Evolutionary conservation across 176 grass and related monocot genomes (phyloP).

Genomic region (Poa pratensis): DNA sequence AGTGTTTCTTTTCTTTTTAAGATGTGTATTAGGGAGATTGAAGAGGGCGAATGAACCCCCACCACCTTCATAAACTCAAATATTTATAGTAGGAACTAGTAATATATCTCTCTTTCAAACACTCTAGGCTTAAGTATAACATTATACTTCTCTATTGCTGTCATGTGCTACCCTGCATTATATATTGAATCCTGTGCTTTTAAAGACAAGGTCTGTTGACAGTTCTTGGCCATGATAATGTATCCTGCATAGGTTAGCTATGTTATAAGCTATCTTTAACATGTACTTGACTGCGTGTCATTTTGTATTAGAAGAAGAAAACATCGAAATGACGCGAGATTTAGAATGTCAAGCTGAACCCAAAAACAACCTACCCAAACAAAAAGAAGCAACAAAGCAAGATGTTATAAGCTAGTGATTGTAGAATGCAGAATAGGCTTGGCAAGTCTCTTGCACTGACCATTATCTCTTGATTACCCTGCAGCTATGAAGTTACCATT

Average conservation of each 20-base stretch:
- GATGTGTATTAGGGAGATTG: background rate
- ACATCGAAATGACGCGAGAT: too few species aligned
- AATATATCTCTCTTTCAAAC: constrained; percentile 21
- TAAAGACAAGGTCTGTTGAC: constrained; percentile 1
- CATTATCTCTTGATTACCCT: constrained; percentile 1
- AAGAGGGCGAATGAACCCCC: background rate
- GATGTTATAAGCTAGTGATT: too few species aligned
- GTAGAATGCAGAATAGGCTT: background rate
- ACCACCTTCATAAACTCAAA: background rate
- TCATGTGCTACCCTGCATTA: constrained; percentile 27
- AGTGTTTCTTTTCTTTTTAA: background rate
- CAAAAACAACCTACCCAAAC: too few species aligned
- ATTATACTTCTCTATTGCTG: constrained; percentile 18
- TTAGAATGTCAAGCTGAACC: too few species aligned
- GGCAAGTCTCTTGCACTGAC: constrained; percentile 2
- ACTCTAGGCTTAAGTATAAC: constrained; percentile 9
- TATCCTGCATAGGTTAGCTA: constrained; percentile 8
- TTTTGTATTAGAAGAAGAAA: too few species aligned
- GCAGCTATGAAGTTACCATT: background rate
- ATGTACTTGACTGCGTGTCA: too few species aligned
- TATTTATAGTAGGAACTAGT: constrained; percentile 10
- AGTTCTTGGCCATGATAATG: constrained; percentile 8
- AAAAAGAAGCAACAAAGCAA: too few species aligned
- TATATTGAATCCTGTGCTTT: constrained; percentile 26
- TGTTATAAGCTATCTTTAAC: background rate